Evolutionary conservation across 2,329 filamentous ascomycete species (phyloP).

Genomic region (Nigrograna mackinnonii): DNA sequence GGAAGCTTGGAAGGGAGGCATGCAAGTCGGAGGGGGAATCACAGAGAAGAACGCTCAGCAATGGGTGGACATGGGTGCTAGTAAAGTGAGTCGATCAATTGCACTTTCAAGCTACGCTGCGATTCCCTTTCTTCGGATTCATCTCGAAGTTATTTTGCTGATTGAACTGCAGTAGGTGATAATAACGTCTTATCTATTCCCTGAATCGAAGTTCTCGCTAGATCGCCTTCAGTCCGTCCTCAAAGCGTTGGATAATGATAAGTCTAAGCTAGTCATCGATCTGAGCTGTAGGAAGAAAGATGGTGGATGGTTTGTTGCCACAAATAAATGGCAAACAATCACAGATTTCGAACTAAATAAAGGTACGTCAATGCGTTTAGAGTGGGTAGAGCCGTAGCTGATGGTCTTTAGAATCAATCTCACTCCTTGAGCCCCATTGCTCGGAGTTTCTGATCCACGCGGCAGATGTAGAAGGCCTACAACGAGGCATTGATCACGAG

Average conservation of each 20-base stretch:
- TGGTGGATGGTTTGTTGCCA: constrained; percentile 90
- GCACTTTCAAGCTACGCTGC: not conserved
- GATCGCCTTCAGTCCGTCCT: constrained; percentile 76
- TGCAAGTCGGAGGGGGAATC: constrained; percentile 96
- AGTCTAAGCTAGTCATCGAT: constrained; percentile 85
- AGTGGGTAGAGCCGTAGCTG: no score
- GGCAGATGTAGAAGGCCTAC: constrained; percentile 93
- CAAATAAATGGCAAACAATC: constrained; percentile 98
- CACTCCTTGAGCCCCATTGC: constrained; percentile 83
- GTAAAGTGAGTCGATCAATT: constrained; percentile 66
- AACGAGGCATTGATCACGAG: constrained; percentile 85
- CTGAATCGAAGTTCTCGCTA: constrained; percentile 78
- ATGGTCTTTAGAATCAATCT: constrained; percentile 74
- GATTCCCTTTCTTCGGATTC: no score
- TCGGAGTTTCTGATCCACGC: constrained; percentile 97
- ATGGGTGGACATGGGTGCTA: constrained; percentile 88
- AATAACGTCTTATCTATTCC: constrained; percentile 94
- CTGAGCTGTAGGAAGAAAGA: constrained; percentile 83
- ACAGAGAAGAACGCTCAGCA: constrained; percentile 78
- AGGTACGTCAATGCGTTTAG: constrained; percentile 60
- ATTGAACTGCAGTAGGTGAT: constrained; percentile 72
- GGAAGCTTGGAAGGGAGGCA: constrained; percentile 72
- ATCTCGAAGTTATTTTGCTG: constrained; percentile 8
- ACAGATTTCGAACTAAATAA: constrained; percentile 93
- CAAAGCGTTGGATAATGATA: constrained; percentile 72